Conservation (phyloP, 2,329 filamentous ascomycete genomes). For the Hypomyces perniciosus region DNA sequence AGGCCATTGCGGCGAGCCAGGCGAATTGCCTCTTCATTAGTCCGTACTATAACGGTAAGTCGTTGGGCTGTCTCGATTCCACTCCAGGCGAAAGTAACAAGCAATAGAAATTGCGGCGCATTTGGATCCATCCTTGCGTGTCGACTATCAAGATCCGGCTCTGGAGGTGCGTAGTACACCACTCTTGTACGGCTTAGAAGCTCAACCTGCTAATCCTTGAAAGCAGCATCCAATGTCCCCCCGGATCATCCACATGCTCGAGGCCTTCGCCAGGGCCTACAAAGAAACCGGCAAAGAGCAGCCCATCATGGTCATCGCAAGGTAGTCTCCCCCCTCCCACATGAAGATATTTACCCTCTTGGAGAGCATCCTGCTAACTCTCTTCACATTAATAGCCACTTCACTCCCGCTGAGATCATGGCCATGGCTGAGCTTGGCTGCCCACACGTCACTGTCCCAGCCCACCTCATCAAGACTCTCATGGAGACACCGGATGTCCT, state of each 20-base stretch:
- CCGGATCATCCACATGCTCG: conserved; percentile 16
- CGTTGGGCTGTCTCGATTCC: background rate
- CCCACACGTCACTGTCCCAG: conserved; percentile 17
- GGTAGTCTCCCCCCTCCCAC: conserved; percentile 2
- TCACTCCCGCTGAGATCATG: conserved; percentile 15
- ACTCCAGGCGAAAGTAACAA: background rate
- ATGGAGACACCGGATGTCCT: conserved; percentile 13
- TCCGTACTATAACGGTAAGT: conserved; percentile 19
- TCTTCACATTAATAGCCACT: conserved; percentile 8
- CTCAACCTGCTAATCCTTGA: background rate
- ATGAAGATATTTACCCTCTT: background rate
- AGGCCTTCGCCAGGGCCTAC: conserved; percentile 11
- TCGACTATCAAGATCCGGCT: conserved; percentile 12
- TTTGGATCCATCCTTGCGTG: conserved; percentile 12
- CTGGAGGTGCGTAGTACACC: conserved; percentile 11
- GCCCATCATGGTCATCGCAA: conserved; percentile 17
- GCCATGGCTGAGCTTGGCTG: conserved; percentile 17
- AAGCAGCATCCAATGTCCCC: conserved; percentile 17
- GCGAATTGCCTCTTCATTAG: conserved; percentile 19
- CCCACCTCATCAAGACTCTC: conserved; percentile 12
- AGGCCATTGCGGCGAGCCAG: conserved; percentile 21
- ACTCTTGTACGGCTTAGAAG: background rate
- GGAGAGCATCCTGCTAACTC: background rate
- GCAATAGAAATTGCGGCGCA: conserved; percentile 16
- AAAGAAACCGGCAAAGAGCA: conserved; percentile 15